Conservation (phyloP, 2,329 filamentous ascomycete genomes). For the Fusarium avenaceum region DNA sequence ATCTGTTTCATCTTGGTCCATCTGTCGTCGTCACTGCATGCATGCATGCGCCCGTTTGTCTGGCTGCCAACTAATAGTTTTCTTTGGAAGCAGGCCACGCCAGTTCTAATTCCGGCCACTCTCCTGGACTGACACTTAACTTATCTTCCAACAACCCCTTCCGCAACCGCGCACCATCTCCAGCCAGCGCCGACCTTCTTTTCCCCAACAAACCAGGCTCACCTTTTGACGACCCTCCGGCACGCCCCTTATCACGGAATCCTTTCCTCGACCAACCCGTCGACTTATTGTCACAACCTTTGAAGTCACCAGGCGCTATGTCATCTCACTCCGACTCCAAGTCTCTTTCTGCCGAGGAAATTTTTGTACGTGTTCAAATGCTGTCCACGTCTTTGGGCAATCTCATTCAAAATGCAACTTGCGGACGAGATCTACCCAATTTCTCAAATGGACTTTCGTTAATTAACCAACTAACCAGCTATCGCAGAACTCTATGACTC, state of each 20-base stretch:
- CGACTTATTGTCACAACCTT: constrained; percentile 52
- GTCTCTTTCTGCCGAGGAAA: constrained; percentile 72
- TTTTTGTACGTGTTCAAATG: constrained; percentile 76
- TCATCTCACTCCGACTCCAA: constrained; percentile 61
- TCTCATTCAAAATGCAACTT: background rate
- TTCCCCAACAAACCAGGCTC: constrained; percentile 62
- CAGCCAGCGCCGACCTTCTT: constrained; percentile 56
- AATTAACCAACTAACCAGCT: constrained; percentile 11
- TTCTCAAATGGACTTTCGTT: background rate
- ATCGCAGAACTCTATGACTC: constrained; percentile 73
- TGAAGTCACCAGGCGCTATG: constrained; percentile 64
- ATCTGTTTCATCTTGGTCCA: constrained; percentile 51
- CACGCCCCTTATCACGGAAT: constrained; percentile 77
- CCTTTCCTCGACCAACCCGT: constrained; percentile 76
- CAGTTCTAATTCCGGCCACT: constrained; percentile 46
- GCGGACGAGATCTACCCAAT: background rate
- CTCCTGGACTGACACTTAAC: constrained; percentile 69
- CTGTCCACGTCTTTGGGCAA: background rate
- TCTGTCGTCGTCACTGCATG: constrained; percentile 50
- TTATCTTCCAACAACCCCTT: constrained; percentile 87
- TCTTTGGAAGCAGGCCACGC: constrained; percentile 46
- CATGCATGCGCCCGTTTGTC: constrained; percentile 50
- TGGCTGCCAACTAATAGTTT: constrained; percentile 46
- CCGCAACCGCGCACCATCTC: constrained; percentile 78
- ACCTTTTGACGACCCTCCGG: constrained; percentile 71